A percentile compares a stretch with the other conserved stretches of the same genome.
These are phyloP conservation scores for Verticillium longisporum DNA, from an alignment of 2,329 filamentous ascomycete genomes.

Conservation along the genomic window DNA sequence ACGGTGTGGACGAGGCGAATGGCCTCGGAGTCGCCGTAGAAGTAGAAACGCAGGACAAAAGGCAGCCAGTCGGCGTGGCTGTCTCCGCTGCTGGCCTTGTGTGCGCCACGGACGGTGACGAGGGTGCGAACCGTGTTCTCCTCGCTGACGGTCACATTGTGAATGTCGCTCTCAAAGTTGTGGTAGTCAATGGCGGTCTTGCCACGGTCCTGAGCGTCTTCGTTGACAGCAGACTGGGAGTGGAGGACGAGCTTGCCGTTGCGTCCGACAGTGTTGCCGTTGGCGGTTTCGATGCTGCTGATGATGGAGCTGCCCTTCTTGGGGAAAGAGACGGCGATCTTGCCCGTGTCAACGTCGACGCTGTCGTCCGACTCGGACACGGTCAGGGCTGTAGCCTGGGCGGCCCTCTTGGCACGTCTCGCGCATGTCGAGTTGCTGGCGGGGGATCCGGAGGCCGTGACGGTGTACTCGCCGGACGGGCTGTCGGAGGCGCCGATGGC, in stretches of 20 bases:
- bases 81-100: constrained; percentile 20
- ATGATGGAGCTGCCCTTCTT: constrained; percentile 33
- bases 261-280: constrained; percentile 33
- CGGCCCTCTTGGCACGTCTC: background rate
- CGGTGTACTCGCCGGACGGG: constrained; percentile 33
- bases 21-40: constrained; percentile 49
- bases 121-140: constrained; percentile 34
- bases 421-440: constrained; percentile 24
- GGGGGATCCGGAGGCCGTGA: constrained; percentile 12
- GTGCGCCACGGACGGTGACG: constrained; percentile 35
- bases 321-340: constrained; percentile 32
- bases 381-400: constrained; percentile 15
- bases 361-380: constrained; percentile 12
- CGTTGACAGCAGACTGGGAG: constrained; percentile 39
- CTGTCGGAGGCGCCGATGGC: constrained; percentile 37
- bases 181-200: constrained; percentile 30
- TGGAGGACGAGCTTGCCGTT: constrained; percentile 46
- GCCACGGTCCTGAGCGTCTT: constrained; percentile 29
- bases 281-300: constrained; percentile 28
- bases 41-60: constrained; percentile 50
- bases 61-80: constrained; percentile 43
- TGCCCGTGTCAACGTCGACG: constrained; percentile 36
- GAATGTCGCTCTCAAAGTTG: constrained; percentile 42
- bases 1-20: constrained; percentile 49
- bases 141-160: constrained; percentile 40